These are phyloP conservation scores for Mikania micrantha DNA, from an alignment of 129 eudicot genomes.

Conservation along the genomic window DNA sequence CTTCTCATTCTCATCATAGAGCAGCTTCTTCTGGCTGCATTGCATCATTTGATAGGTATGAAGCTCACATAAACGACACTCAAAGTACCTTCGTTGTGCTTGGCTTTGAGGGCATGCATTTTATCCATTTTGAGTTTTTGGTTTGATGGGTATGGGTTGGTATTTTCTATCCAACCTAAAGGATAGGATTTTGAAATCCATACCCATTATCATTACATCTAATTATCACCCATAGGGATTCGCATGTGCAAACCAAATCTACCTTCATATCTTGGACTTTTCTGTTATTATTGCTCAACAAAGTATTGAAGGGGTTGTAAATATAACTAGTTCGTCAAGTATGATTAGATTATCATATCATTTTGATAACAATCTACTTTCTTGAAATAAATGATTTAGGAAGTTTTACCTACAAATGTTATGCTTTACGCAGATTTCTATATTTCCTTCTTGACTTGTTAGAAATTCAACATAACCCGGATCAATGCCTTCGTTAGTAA, in stretches of 20 bases:
- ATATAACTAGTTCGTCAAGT: neutral
- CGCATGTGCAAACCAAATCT: neutral
- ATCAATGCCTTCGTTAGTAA: neutral
- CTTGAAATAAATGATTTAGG: neutral
- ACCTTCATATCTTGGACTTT: neutral
- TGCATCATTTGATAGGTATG: constrained; percentile 26
- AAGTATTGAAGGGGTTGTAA: neutral
- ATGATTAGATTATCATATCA: neutral
- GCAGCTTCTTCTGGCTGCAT: constrained; percentile 35
- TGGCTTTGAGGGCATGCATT: neutral
- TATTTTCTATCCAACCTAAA: neutral
- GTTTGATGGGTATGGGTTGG: neutral
- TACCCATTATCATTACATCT: neutral
- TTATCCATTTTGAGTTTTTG: neutral
- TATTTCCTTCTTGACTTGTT: neutral
- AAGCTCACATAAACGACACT: constrained; percentile 8
- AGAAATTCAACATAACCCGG: neutral
- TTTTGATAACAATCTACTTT: neutral
- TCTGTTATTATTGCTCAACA: neutral
- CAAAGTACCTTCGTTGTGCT: neutral
- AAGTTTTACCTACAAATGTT: neutral
- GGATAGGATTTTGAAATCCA: neutral
- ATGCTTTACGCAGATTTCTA: neutral
- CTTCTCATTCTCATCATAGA: constrained; percentile 36
- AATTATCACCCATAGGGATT: neutral